Base-by-base conservation (phyloP, 306 rosid species). In the Erythrophleum fordii region DNA sequence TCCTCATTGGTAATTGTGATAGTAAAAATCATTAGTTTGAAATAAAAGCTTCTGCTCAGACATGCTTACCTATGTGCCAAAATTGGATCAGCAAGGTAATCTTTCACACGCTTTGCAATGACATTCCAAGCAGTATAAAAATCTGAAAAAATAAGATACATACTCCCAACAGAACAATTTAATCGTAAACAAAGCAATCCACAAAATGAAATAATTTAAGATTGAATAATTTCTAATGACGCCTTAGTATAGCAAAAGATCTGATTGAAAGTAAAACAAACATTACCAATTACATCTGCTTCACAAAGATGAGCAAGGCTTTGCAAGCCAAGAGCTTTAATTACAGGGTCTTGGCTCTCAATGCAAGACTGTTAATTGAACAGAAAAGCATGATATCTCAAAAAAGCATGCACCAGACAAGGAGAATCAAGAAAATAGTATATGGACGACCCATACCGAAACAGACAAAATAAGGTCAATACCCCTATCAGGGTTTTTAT, bases 41-140 rank as follows among this genome's bases (percentile, higher is more conserved):
- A 80, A 61, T 53, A 76, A 42, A 61, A 75, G 59, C 71, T 75
- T 42, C 77, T 58, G 76, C 39, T 45, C 44, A 77, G 52, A 73
- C 66, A 77, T 44, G 79, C 85, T 85, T 77, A 95, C 99, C 97
- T 90, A 18, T 80, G 88, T 22, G 97, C 90, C 77, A 93, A 89
- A 81, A 83, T 31, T 64, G 92, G 91, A 86, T 89, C 87, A 22
- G 67, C 78, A 56, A 62, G 81, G 84, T 84, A 91, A 77, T 86
- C 92, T 69, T 77, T 90, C 85, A 89, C 82, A 39, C 90, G 80
- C 84, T 88, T 91, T 69, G 89, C 84, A 82, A 95, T 89, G 83
- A 93, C 96, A 81, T 86, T 92, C 99, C 98, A 95, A 61, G 99
- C 98, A 44, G 99, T 95, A 86, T 93, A 95, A 89, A 95, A 95